These are phyloP conservation scores for Asterochloris sp. DNA, from an alignment of 139 green algal species.

Conservation along the genomic window DNA sequence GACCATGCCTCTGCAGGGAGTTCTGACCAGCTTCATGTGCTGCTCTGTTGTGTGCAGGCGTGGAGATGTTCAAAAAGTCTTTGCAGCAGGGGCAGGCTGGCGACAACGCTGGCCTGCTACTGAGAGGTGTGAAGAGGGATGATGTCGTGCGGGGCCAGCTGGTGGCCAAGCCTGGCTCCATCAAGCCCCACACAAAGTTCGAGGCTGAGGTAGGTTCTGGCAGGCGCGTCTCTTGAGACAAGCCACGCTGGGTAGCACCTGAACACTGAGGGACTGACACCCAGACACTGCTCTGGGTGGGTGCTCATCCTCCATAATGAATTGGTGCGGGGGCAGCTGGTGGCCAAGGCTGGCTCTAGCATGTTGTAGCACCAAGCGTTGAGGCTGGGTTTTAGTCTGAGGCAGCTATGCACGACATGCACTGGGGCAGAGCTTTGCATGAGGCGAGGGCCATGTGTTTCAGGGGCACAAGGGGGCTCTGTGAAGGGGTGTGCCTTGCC, in stretches of 20 bases:
- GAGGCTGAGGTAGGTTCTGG: slow-evolving; percentile 39
- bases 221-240: no score
- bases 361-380: slow-evolving; percentile 36
- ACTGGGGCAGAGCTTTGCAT: no score
- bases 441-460: no score
- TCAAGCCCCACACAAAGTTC: slow-evolving; percentile 78
- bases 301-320: slow-evolving; percentile 52
- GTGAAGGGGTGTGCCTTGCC: no score
- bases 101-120: slow-evolving; percentile 95
- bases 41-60: slow-evolving; percentile 28
- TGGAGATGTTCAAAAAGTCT: slow-evolving; percentile 99
- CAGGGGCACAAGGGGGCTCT: no score
- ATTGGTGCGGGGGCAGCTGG: slow-evolving; percentile 85
- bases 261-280: no score
- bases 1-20: no score
- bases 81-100: slow-evolving; percentile 90
- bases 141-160: slow-evolving; percentile 92
- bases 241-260: no score
- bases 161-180: slow-evolving; percentile 78
- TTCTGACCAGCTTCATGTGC: no score
- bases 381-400: no score
- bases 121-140: slow-evolving; percentile 93
- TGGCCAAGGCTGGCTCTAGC: slow-evolving; percentile 82
- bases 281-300: no score
- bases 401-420: no score